phyloP scores from a whole-genome alignment of 2,329 filamentous ascomycete genomes.

The Grosmannia clavigera region DNA sequence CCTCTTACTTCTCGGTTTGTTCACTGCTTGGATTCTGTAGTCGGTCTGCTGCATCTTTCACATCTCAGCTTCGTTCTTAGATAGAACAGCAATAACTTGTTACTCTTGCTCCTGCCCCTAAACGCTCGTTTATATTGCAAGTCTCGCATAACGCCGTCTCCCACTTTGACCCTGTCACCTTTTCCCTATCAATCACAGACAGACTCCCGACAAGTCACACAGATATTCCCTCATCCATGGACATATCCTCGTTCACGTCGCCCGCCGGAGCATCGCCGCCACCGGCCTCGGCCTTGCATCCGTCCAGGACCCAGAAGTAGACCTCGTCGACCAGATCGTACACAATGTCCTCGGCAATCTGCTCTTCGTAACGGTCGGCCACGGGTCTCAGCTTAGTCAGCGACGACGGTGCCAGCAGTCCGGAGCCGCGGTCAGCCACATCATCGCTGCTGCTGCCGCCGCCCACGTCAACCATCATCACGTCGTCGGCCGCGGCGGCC shows the following conservation, averaged over 20 bases:
- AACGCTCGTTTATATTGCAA: too few relatives aligned
- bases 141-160: too few relatives aligned
- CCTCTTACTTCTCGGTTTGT: not conserved
- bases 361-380: constrained; percentile 73
- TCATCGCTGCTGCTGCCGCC: constrained; percentile 8
- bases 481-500: constrained; percentile 24
- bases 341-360: constrained; percentile 87
- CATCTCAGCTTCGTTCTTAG: too few relatives aligned
- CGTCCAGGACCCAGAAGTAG: constrained; percentile 72
- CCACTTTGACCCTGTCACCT: too few relatives aligned
- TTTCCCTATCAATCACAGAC: too few relatives aligned
- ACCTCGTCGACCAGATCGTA: constrained; percentile 93
- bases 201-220: too few relatives aligned
- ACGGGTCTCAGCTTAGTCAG: constrained; percentile 43
- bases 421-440: not conserved
- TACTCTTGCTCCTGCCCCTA: not conserved
- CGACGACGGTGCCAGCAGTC: not conserved
- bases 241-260: not conserved
- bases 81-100: too few relatives aligned
- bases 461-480: constrained; percentile 29
- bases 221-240: not conserved
- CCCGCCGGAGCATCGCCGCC: constrained; percentile 15
- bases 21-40: too few relatives aligned
- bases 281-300: constrained; percentile 27
- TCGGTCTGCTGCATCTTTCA: too few relatives aligned